Evolutionary conservation across 2,329 filamentous ascomycete genomes (phyloP).

Genomic region (Paecilomyces sp.): DNA sequence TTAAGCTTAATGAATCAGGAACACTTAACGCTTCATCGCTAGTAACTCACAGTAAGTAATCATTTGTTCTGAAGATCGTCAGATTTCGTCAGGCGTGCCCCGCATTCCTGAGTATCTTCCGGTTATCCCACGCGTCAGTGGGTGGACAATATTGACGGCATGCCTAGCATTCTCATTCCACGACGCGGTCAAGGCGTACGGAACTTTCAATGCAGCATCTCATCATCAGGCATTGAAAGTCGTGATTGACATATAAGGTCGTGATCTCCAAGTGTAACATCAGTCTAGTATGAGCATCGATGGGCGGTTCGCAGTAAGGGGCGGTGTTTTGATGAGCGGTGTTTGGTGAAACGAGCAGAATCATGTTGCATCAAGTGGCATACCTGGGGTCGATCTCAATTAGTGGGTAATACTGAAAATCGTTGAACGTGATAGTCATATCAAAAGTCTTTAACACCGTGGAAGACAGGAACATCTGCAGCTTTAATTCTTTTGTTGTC

Average conservation of each 20-base stretch:
- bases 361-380: background rate
- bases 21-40: conserved; percentile 37
- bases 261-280: background rate
- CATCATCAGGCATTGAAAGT: conserved; percentile 40
- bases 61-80: background rate
- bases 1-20: conserved; percentile 39
- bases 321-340: background rate
- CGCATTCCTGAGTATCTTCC: background rate
- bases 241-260: conserved; percentile 25
- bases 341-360: background rate
- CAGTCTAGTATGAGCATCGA: background rate
- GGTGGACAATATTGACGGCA: conserved; percentile 1
- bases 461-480: background rate
- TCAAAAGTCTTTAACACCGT: background rate
- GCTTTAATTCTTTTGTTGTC: background rate
- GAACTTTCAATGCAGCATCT: conserved; percentile 36
- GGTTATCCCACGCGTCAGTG: background rate
- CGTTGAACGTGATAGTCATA: background rate
- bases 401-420: background rate
- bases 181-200: conserved; percentile 40
- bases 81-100: background rate
- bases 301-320: background rate
- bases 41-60: conserved; percentile 40
- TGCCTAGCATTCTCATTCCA: conserved; percentile 33
- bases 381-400: background rate